Conservation (phyloP, 2,329 filamentous ascomycete species). For the Neurospora sp. region DNA sequence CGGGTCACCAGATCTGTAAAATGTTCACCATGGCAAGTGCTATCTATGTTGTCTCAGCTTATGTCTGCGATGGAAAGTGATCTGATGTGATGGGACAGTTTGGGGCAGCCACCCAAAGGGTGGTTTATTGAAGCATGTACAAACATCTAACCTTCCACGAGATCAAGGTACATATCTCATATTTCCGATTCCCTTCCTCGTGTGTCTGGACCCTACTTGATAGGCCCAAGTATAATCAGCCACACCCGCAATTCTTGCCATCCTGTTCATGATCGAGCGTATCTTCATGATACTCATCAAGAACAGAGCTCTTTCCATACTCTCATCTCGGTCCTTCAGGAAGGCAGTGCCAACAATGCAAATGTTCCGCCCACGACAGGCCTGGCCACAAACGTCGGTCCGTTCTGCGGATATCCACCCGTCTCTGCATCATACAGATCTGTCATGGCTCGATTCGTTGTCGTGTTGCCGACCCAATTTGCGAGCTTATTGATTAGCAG, state of each 20-base stretch:
- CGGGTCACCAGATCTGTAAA: neutral
- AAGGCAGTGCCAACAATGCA: constrained; percentile 57
- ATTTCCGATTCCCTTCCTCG: neutral
- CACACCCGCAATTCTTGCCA: neutral
- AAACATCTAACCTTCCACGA: neutral
- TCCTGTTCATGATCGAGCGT: neutral
- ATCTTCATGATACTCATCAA: neutral
- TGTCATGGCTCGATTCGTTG: constrained; percentile 59
- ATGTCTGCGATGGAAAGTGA: neutral
- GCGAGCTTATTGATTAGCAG: constrained; percentile 62
- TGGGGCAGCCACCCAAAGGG: neutral
- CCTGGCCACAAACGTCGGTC: constrained; percentile 56
- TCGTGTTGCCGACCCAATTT: constrained; percentile 65
- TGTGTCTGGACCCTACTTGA: neutral
- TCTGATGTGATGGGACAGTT: neutral
- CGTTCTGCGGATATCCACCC: constrained; percentile 53
- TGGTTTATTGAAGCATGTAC: neutral
- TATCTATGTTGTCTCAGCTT: neutral
- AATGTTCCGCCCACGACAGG: constrained; percentile 77
- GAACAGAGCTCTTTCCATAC: neutral
- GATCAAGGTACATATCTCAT: neutral
- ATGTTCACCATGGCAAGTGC: neutral
- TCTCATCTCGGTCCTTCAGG: neutral
- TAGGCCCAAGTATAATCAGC: neutral
- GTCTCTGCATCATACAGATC: constrained; percentile 67